These are phyloP conservation scores for Lactuca sativa DNA, from an alignment of 129 eudicot species.

Conservation along the genomic window DNA sequence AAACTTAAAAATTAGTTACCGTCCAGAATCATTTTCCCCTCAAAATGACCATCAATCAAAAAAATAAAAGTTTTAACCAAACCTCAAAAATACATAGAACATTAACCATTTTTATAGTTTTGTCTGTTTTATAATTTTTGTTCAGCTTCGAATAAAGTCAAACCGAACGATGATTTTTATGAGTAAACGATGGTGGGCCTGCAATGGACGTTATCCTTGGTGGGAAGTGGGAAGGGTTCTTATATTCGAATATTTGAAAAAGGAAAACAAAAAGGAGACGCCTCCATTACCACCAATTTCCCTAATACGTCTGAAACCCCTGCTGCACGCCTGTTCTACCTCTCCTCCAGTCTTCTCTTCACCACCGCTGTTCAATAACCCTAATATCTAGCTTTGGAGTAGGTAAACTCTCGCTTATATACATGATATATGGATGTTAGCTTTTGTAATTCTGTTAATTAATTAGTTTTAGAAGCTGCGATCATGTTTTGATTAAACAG, in stretches of 20 bases:
- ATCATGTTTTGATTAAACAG: neutral
- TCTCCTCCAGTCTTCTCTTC: neutral
- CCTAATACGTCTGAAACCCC: conserved; percentile 11
- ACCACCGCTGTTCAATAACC: conserved; percentile 29
- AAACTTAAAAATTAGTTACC: too few species aligned
- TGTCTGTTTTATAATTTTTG: neutral
- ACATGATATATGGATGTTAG: neutral
- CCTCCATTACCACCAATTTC: conserved; percentile 34
- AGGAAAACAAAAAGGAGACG: conserved; percentile 6
- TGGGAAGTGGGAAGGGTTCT: conserved; percentile 32
- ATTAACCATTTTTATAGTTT: too few species aligned
- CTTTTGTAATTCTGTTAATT: neutral
- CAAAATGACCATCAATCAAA: too few species aligned
- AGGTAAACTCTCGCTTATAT: conserved; percentile 19
- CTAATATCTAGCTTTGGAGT: conserved; percentile 9
- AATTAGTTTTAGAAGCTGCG: conserved; percentile 14
- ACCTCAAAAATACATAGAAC: too few species aligned
- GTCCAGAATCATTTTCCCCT: too few species aligned
- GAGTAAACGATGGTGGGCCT: neutral
- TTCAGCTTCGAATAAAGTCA: neutral
- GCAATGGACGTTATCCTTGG: conserved; percentile 45
- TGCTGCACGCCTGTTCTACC: neutral
- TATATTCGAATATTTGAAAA: conserved; percentile 44
- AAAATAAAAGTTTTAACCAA: too few species aligned
- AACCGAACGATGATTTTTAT: neutral